Evolutionary conservation across 1,284 basidiomycete genomes (phyloP).

Genomic region (Ceraceosorus guamensis): DNA sequence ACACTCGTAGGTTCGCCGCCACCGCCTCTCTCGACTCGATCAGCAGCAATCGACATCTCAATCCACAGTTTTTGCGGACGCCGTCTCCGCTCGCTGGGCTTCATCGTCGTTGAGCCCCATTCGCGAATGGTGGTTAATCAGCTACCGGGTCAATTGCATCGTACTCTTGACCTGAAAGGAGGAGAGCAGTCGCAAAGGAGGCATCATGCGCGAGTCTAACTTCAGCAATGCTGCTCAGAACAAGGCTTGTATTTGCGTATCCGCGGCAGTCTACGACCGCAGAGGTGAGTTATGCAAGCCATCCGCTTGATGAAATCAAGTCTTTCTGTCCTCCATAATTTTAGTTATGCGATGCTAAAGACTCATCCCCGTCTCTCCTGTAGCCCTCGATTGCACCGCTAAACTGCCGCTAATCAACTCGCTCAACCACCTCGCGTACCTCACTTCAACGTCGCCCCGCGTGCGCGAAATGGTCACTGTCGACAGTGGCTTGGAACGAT

Average conservation of each 20-base stretch:
- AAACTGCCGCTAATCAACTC: slow-evolving; percentile 91
- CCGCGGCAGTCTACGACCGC: slow-evolving; percentile 87
- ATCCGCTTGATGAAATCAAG: background rate
- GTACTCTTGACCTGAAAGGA: too few relatives aligned
- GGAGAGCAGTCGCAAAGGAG: slow-evolving; percentile 21
- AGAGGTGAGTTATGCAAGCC: slow-evolving; percentile 61
- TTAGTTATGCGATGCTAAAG: background rate
- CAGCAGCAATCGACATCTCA: too few relatives aligned
- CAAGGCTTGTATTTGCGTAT: slow-evolving; percentile 88
- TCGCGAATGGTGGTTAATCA: too few relatives aligned
- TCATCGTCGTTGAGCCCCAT: too few relatives aligned
- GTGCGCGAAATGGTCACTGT: slow-evolving; percentile 97
- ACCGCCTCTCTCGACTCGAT: too few relatives aligned
- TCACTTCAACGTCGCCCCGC: slow-evolving; percentile 91
- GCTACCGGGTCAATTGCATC: too few relatives aligned
- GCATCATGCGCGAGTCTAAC: slow-evolving; percentile 87
- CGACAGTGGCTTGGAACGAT: slow-evolving; percentile 91
- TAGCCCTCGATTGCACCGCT: slow-evolving; percentile 87
- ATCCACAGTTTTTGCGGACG: too few relatives aligned
- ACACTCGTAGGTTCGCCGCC: too few relatives aligned
- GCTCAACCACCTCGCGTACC: slow-evolving; percentile 89
- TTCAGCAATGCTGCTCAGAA: slow-evolving; percentile 91
- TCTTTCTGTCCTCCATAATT: background rate
- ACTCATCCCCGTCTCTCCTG: background rate
- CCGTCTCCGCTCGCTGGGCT: too few relatives aligned